Conservation (phyloP, 805 yeast genomes). For the Ogataea kodamae region DNA sequence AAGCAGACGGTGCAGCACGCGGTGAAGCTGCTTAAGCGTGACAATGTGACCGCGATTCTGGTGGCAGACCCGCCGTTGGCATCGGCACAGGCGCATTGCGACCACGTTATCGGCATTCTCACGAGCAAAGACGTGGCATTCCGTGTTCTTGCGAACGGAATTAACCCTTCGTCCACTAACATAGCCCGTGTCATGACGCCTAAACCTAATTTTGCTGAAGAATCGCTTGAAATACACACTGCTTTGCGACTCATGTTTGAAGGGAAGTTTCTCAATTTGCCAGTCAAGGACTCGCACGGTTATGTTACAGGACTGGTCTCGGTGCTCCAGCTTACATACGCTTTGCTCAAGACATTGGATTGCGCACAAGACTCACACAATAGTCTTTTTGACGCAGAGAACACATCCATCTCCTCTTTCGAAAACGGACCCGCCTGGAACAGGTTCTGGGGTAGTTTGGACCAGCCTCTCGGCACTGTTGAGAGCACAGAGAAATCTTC, state of each 20-base stretch:
- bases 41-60: slow-evolving; percentile 40
- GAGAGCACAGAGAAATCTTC: slow-evolving; percentile 25
- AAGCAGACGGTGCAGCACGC: slow-evolving; percentile 37
- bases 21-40: slow-evolving; percentile 37
- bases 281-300: slow-evolving; percentile 33
- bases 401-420: slow-evolving; percentile 13
- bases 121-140: slow-evolving; percentile 45
- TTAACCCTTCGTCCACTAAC: slow-evolving; percentile 36
- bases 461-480: slow-evolving; percentile 27
- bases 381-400: slow-evolving; percentile 32
- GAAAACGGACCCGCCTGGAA: slow-evolving; percentile 33
- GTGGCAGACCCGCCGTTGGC: slow-evolving; percentile 35
- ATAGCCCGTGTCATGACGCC: slow-evolving; percentile 44
- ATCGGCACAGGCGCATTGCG: slow-evolving; percentile 20
- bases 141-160: slow-evolving; percentile 37
- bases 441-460: slow-evolving; percentile 32
- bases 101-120: slow-evolving; percentile 42
- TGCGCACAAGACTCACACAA: slow-evolving; percentile 27
- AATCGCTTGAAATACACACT: slow-evolving; percentile 37
- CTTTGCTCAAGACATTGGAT: slow-evolving; percentile 37
- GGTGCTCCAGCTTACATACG: slow-evolving; percentile 42
- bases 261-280: slow-evolving; percentile 43
- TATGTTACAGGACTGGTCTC: slow-evolving; percentile 40
- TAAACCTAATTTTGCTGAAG: slow-evolving; percentile 43
- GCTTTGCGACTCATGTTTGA: slow-evolving; percentile 46